Conservation (phyloP, 768 basidiomycete species). For the Lyophyllum decastes region DNA sequence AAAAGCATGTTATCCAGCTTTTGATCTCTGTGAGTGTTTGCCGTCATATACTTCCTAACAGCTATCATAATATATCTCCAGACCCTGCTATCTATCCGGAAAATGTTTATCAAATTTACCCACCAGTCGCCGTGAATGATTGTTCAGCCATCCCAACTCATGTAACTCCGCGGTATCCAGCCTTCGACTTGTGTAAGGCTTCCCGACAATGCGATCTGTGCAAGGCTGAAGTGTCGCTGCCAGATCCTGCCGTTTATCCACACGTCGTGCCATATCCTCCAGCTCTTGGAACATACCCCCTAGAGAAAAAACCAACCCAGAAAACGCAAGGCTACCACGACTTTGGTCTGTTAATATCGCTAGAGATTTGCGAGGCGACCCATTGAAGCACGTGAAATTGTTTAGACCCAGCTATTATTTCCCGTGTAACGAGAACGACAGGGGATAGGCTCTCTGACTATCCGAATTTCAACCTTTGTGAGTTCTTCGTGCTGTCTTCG, state of each 20-base stretch:
- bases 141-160: background rate
- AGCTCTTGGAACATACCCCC: background rate
- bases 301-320: background rate
- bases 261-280: conserved; percentile 2
- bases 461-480: conserved; percentile 34
- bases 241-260: conserved; percentile 19
- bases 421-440: background rate
- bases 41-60: background rate
- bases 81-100: conserved; percentile 35
- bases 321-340: conserved; percentile 14
- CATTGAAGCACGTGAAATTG: background rate
- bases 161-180: conserved; percentile 10
- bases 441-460: conserved; percentile 6
- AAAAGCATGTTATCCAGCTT: conserved; percentile 26
- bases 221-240: background rate
- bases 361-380: too few relatives aligned
- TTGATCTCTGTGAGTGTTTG: conserved; percentile 31
- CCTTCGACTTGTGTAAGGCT: conserved; percentile 19
- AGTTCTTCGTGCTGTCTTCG: conserved; percentile 7
- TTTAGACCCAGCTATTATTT: background rate
- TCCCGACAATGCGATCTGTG: too few relatives aligned
- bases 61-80: background rate
- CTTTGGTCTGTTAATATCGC: conserved; percentile 28
- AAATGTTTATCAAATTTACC: conserved; percentile 38
- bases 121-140: conserved; percentile 9